Base-by-base conservation (phyloP, 805 yeast genomes). In the Metschnikowia hibisci region DNA sequence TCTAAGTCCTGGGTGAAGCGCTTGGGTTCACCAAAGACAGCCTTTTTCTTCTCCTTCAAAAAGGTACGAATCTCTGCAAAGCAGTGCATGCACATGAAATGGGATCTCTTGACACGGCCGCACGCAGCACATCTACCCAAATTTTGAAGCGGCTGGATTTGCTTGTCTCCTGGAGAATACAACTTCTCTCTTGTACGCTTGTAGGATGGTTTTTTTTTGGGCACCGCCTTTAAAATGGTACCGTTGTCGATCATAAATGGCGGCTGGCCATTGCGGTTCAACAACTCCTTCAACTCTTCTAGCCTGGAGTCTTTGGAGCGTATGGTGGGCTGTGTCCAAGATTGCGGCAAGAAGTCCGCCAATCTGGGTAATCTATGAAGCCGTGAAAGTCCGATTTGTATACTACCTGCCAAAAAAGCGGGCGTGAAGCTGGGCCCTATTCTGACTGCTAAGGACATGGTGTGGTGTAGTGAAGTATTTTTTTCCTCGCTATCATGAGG, bases 81-180 rank as follows among this genome's bases (percentile, higher is more conserved):
- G 69, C 99, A 91, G 58, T 85, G 78, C 95, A 88, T 87, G 67
- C 99, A 91, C 55, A 91, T 73, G 44, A 89, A 81, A 64, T 93
- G 96, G 1, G 93, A 81, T 58, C 96, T 77, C 67, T 91, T 93
- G 55, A 80, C 84, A 49, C 86, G 84, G 34, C 99, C 99, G 69
- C 99, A 91, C 0, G 96, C 84, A 3, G 98, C 97, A 62, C 99
- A 91, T 62, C 95, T 78, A 49, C 84, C 87, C 57, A 93, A 71
- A 60, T 87, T 83, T 43, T 81, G 77, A 51, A 86, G 73, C 39
- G 82, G 81, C 61, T 86, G 80, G 52, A 87, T 70, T 54, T 89
- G 93, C 62, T 88, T 91, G 45, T 80, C 76, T 9, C 87, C 95
- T 4, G 91, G 87, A 6, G 88, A 89, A 52, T 87, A 78, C 53